These are phyloP conservation scores for Nothophytophthora sp. DNA, from an alignment of 352 stramenopile genomes.

Conservation along the genomic window DNA sequence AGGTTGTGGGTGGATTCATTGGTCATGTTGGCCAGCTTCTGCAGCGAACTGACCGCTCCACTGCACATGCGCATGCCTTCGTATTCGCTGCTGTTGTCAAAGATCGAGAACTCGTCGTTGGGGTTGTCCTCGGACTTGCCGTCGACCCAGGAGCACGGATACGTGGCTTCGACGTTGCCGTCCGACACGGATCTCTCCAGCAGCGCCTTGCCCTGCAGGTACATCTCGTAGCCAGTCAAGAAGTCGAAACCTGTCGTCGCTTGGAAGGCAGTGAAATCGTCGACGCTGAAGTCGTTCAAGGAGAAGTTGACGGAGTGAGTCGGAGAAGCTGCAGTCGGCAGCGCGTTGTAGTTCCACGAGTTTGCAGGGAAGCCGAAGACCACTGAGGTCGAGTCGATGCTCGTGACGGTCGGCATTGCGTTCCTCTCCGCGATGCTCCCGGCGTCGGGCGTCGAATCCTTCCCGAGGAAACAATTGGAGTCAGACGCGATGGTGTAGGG, in stretches of 20 bases:
- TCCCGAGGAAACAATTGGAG: slow-evolving; percentile 26
- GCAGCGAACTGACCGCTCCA: slow-evolving; percentile 32
- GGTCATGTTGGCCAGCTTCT: slow-evolving; percentile 21
- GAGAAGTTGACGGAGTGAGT: slow-evolving; percentile 18
- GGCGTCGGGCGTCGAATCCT: not conserved
- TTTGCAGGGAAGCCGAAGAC: slow-evolving; percentile 37
- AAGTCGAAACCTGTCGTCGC: slow-evolving; percentile 15
- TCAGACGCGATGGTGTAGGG: slow-evolving; percentile 32
- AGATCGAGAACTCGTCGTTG: slow-evolving; percentile 8
- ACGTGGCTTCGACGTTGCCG: slow-evolving; percentile 26
- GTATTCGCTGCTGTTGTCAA: slow-evolving; percentile 21
- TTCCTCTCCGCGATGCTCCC: slow-evolving; percentile 15
- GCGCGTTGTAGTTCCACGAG: slow-evolving; percentile 45
- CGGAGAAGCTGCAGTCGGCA: slow-evolving; percentile 22
- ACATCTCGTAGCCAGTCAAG: slow-evolving; percentile 35
- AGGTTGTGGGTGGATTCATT: slow-evolving; percentile 29
- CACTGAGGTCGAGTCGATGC: slow-evolving; percentile 35
- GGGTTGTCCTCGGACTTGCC: slow-evolving; percentile 15
- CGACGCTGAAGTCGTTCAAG: not conserved
- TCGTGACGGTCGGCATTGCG: slow-evolving; percentile 26
- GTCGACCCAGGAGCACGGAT: slow-evolving; percentile 35
- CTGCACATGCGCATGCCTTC: slow-evolving; percentile 26
- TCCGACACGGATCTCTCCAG: slow-evolving; percentile 40
- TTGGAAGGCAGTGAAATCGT: slow-evolving; percentile 21
- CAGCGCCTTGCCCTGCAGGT: slow-evolving; percentile 43